Conservation (phyloP, 2,329 filamentous ascomycete genomes). For the Aspergillus nomiae region DNA sequence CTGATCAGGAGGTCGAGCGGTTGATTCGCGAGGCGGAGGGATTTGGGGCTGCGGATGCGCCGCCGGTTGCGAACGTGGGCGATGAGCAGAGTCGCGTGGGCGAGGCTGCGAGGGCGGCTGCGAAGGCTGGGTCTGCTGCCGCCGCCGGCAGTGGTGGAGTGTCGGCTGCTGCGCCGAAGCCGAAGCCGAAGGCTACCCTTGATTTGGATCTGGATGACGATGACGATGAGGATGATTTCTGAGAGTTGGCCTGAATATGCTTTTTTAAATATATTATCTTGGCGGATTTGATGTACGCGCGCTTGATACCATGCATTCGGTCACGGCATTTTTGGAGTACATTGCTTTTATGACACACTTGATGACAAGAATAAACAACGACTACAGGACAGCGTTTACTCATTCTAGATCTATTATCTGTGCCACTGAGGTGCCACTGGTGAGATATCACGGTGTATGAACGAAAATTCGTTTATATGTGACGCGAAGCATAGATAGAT, state of each 20-base stretch:
- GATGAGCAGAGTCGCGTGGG: constrained; percentile 40
- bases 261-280: background rate
- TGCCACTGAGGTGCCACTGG: background rate
- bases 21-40: constrained; percentile 59
- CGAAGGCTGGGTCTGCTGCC: constrained; percentile 28
- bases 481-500: background rate
- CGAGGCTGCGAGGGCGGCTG: constrained; percentile 38
- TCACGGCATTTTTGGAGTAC: background rate
- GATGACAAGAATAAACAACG: background rate
- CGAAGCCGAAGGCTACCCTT: constrained; percentile 42
- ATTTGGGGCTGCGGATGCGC: constrained; percentile 46
- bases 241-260: background rate
- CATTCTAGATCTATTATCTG: background rate
- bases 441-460: no score
- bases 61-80: constrained; percentile 38
- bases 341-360: background rate
- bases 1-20: constrained; percentile 51
- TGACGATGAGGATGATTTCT: background rate
- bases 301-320: background rate
- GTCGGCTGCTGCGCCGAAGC: constrained; percentile 20
- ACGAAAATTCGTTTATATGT: background rate
- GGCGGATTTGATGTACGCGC: background rate
- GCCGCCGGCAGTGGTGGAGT: constrained; percentile 17
- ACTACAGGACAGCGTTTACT: background rate
- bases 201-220: constrained; percentile 50